Evolutionary conservation across 1,284 basidiomycete genomes (phyloP), one percentile per base, ranked within the genome.

Genomic region (Gymnopus androsaceus): DNA sequence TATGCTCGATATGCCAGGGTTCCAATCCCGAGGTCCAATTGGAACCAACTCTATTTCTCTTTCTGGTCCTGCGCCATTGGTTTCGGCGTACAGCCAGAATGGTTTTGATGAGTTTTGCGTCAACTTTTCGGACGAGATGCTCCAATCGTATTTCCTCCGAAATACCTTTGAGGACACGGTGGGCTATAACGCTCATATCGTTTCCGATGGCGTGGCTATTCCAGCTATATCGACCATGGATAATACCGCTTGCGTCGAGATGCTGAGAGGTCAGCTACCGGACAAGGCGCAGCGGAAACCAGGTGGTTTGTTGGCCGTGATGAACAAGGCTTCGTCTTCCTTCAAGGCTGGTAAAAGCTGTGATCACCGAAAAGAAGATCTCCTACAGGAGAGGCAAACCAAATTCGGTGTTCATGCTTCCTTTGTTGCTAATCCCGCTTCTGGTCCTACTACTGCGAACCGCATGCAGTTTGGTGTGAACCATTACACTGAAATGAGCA

Each of bases 101-200:
- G 81, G 81, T 2, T 93, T 93, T 67, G 88, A 93, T 66, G 93
- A 96, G 65, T 95, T 98, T 66, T 84, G 80, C 64, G 84, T 88
- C 76, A 97, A 98, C 74, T 95, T 95, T 67, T 71, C 83, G 4
- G 87, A 92, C 66, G 95, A 98, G 70, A 66, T 94, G 47, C 63
- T 94, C 0, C 90, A 95, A 58, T 91, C 91, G 6, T 94, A 90
- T 66, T 73, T 91, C 25, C 69, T 86, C 21, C 84, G 86, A 33
- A 80, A 87, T 60, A 81, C 79, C 0, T 95, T 95, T 62, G 89
- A 92, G 64, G 88, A 95, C 65, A 70, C 73, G 2, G 76, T 86
- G 2, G 86, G 85, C 1, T 84, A 83, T 64, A 91, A 87, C 61
- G 75, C 79, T 1, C 75, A 81, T 42, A 76, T 88, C 23, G 70